A percentile compares a stretch with the other conserved stretches of the same genome.
phyloP scores from a whole-genome alignment of 2,329 filamentous ascomycete species.

The Trematosphaeria pertusa region DNA sequence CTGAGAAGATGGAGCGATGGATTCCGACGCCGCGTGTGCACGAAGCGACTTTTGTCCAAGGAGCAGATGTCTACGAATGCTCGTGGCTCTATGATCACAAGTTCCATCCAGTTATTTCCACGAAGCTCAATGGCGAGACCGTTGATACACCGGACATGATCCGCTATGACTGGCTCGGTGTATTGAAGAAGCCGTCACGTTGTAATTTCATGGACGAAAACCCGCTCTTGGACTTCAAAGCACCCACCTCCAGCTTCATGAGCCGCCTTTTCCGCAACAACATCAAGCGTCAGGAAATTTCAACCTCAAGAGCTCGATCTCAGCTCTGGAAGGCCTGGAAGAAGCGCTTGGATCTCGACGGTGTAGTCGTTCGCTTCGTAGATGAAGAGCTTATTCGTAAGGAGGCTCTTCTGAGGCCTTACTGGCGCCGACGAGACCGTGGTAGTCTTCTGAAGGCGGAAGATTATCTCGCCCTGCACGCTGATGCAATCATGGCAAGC shows the following conservation, averaged over 20 bases:
- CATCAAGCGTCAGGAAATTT: slow-evolving; percentile 48
- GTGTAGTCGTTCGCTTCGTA: slow-evolving; percentile 49
- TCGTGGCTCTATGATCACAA: slow-evolving; percentile 52
- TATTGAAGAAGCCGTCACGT: slow-evolving; percentile 48
- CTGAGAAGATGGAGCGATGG: slow-evolving; percentile 61
- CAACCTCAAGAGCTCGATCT: slow-evolving; percentile 46
- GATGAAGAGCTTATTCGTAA: slow-evolving; percentile 48
- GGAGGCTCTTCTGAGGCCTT: slow-evolving; percentile 44
- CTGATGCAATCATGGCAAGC: slow-evolving; percentile 60
- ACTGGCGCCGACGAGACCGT: slow-evolving; percentile 48
- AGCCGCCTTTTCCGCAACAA: slow-evolving; percentile 47
- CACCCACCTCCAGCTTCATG: slow-evolving; percentile 41
- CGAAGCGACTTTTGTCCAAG: slow-evolving; percentile 62
- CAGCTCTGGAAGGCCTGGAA: slow-evolving; percentile 52
- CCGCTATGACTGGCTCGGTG: slow-evolving; percentile 52
- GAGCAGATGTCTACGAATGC: slow-evolving; percentile 60
- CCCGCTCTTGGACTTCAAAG: slow-evolving; percentile 58
- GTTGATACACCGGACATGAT: slow-evolving; percentile 64
- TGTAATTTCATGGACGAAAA: slow-evolving; percentile 57
- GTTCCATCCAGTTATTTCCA: slow-evolving; percentile 48
- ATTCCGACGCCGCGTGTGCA: slow-evolving; percentile 63
- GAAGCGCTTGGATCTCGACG: slow-evolving; percentile 46
- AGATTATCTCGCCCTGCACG: slow-evolving; percentile 51
- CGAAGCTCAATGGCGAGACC: slow-evolving; percentile 56
- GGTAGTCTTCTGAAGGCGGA: slow-evolving; percentile 46